A percentile compares a stretch with the other conserved stretches of the same genome.
phyloP scores from a whole-genome alignment of 495 filamentous ascomycete species.

The Aspergillus avenaceus region DNA sequence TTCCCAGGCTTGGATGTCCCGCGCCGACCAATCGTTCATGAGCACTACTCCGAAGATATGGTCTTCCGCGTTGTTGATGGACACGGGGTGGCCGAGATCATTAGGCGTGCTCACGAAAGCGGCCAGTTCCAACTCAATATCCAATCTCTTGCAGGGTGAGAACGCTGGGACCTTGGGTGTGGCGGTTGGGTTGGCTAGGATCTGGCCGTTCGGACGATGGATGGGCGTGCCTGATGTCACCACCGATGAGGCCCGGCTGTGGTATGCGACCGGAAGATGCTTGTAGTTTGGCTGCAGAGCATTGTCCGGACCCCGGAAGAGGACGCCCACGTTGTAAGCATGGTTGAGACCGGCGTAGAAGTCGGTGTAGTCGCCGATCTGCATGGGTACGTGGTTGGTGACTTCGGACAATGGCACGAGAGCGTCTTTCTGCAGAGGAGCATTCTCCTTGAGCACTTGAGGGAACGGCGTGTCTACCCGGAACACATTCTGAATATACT shows the following conservation, averaged over 20 bases:
- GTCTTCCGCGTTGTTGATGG: constrained; percentile 65
- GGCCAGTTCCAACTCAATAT: constrained; percentile 87
- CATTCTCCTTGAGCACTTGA: constrained; percentile 55
- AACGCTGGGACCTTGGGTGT: constrained; percentile 60
- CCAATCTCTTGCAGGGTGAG: constrained; percentile 61
- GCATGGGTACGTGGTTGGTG: constrained; percentile 75
- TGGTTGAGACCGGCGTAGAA: constrained; percentile 94
- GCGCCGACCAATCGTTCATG: constrained; percentile 92
- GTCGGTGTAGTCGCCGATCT: constrained; percentile 93
- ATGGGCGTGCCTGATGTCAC: constrained; percentile 74
- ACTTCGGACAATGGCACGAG: constrained; percentile 56
- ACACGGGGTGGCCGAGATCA: constrained; percentile 58
- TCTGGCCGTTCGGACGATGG: constrained; percentile 76
- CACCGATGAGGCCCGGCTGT: constrained; percentile 76
- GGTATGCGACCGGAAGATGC: constrained; percentile 86
- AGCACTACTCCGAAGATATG: constrained; percentile 83
- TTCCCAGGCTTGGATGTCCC: constrained; percentile 91
- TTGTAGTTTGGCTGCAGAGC: constrained; percentile 88
- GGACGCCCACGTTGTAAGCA: constrained; percentile 71
- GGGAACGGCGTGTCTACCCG: constrained; percentile 54
- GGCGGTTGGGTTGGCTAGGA: constrained; percentile 60
- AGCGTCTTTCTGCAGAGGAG: constrained; percentile 44
- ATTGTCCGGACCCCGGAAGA: constrained; percentile 79
- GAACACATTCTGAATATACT: constrained; percentile 71
- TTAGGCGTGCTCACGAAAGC: constrained; percentile 71